Percentiles rank a stretch among this genome's conserved stretches.
phyloP scores from a whole-genome alignment of 441 rosid species.

The Raphanus hybrid region DNA sequence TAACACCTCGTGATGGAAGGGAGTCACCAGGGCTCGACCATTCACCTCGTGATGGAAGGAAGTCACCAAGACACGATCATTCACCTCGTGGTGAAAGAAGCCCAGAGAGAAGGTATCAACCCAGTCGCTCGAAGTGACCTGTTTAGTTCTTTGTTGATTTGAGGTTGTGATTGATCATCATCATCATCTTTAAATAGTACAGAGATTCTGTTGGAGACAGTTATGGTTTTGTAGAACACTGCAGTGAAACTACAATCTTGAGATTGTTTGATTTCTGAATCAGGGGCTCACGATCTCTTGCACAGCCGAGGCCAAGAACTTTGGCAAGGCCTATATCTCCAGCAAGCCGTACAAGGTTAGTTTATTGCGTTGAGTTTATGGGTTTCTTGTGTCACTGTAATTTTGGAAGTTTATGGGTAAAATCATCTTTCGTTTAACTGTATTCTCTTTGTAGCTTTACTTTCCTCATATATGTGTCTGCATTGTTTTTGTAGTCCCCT shows the following conservation, averaged over 20 bases:
- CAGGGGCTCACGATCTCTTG: no score
- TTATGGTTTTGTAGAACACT: neutral
- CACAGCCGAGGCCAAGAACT: conserved; percentile 41
- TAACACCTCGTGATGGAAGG: neutral
- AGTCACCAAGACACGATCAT: neutral
- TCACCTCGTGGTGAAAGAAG: neutral
- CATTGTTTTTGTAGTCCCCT: neutral
- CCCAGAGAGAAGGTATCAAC: neutral
- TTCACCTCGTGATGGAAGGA: neutral
- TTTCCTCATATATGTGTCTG: neutral
- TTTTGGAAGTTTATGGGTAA: neutral
- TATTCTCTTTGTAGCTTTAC: neutral
- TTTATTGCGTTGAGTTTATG: neutral
- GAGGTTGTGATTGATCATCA: neutral
- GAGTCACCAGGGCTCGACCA: neutral
- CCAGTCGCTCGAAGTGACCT: neutral
- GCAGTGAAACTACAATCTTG: no score
- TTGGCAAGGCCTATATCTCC: conserved; percentile 37
- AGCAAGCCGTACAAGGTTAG: conserved; percentile 51
- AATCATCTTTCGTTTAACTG: neutral
- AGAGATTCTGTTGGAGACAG: neutral
- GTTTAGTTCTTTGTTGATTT: neutral
- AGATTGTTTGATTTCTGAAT: no score
- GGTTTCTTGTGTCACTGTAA: neutral
- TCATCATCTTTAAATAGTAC: neutral